Evolutionary conservation across 345 rosid genomes (phyloP).

Genomic region (Linum trigynum): DNA sequence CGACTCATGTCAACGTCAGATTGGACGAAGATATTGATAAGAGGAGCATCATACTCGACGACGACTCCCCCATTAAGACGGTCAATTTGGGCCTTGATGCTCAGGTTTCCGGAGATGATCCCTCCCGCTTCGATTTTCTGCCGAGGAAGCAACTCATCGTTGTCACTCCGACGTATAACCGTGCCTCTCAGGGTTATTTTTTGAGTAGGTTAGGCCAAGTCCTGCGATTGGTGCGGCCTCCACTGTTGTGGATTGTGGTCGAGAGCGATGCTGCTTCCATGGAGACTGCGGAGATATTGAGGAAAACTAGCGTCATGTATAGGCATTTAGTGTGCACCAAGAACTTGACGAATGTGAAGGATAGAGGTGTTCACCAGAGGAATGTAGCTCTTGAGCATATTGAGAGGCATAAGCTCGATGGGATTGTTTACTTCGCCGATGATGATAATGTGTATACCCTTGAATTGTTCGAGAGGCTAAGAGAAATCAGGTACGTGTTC

Average conservation of each 20-base stretch:
- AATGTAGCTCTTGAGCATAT: slow-evolving; percentile 75
- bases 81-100: slow-evolving; percentile 26
- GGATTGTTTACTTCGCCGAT: slow-evolving; percentile 76
- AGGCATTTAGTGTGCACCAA: slow-evolving; percentile 57
- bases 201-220: slow-evolving; percentile 70
- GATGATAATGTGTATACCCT: slow-evolving; percentile 73
- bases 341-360: slow-evolving; percentile 49
- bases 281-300: slow-evolving; percentile 76
- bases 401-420: slow-evolving; percentile 69
- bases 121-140: slow-evolving; percentile 23
- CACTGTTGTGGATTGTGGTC: slow-evolving; percentile 87
- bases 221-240: slow-evolving; percentile 64
- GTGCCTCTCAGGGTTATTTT: slow-evolving; percentile 70
- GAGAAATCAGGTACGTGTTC: slow-evolving; percentile 49
- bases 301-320: slow-evolving; percentile 79
- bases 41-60: slow-evolving; percentile 9
- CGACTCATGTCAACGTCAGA: slow-evolving; percentile 38
- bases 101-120: slow-evolving; percentile 3
- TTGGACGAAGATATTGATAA: slow-evolving; percentile 20
- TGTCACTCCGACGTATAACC: slow-evolving; percentile 74
- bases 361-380: slow-evolving; percentile 67
- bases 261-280: slow-evolving; percentile 54
- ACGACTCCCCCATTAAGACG: slow-evolving; percentile 23
- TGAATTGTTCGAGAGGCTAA: slow-evolving; percentile 60
- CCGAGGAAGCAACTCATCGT: slow-evolving; percentile 68